A percentile compares a stretch with the other conserved stretches of the same genome.
These are phyloP conservation scores for Peronospora belbahrii DNA, from an alignment of 352 stramenopile genomes.

Conservation along the genomic window DNA sequence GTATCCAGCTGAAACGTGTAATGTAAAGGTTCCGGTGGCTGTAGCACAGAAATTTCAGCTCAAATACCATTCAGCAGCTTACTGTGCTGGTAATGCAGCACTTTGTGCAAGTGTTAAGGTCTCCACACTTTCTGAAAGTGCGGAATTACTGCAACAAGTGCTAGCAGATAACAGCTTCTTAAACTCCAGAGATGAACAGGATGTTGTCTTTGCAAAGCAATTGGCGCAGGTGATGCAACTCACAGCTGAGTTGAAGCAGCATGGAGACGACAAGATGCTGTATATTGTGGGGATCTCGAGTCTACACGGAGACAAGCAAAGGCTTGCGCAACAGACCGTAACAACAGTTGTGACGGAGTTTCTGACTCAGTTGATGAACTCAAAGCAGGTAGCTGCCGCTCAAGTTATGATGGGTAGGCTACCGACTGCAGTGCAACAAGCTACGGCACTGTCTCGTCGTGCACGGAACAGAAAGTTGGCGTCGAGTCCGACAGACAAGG, in stretches of 20 bases:
- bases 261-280: slow-evolving; percentile 18
- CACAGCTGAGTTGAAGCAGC: slow-evolving; percentile 13
- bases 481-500: slow-evolving; percentile 7
- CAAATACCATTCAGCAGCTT: slow-evolving; percentile 9
- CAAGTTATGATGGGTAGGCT: slow-evolving; percentile 32
- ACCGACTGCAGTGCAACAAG: slow-evolving; percentile 12
- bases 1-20: slow-evolving; percentile 17
- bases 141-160: slow-evolving; percentile 19
- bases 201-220: slow-evolving; percentile 27
- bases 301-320: slow-evolving; percentile 21
- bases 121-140: neutral
- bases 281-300: slow-evolving; percentile 33
- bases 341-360: slow-evolving; percentile 28
- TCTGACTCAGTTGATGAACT: slow-evolving; percentile 32
- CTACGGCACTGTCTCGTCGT: slow-evolving; percentile 23
- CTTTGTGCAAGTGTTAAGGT: slow-evolving; percentile 22
- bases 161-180: slow-evolving; percentile 25
- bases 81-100: slow-evolving; percentile 24
- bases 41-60: slow-evolving; percentile 24
- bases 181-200: slow-evolving; percentile 10
- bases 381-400: slow-evolving; percentile 16
- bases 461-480: slow-evolving; percentile 18
- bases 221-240: slow-evolving; percentile 30
- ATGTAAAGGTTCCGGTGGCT: slow-evolving; percentile 17
- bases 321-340: slow-evolving; percentile 18